Evolutionary conservation across 345 rosid species (phyloP), one percentile per base, ranked within the genome.

Genomic region (Populus davidiana): DNA sequence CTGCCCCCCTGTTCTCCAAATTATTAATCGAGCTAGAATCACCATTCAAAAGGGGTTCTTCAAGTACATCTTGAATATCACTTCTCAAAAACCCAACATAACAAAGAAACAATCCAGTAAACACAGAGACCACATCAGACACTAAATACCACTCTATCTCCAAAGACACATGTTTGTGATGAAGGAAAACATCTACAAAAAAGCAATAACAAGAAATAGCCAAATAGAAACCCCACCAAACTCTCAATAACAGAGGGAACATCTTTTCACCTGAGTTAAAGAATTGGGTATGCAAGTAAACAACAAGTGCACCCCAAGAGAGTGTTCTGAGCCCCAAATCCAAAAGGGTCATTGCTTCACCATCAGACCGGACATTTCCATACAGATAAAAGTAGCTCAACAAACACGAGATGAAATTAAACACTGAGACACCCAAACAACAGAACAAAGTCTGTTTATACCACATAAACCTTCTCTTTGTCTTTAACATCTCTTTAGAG

Each of bases 171-270:
- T 82, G 86, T 63, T 43, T 83, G 50, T 71, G 72, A 78, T 74
- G 79, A 56, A 85, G 73, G 83, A 89, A 71, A 75, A 86, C 8
- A 78, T 89, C 94, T 69, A 88, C 69, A 75, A 87, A 87, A 72
- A 91, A 84, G 72, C 85, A 83, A 86, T 83, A 94, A 86, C 88
- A 87, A 67, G 94, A 89, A 79, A 91, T 76, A 71, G 82, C 61
- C 21, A 85, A 77, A 77, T 83, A 91, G 74, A 90, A 86, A 20
- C 82, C 91, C 91, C 91, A 89, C 97, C 96, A 94, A 70, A 89
- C 67, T 79, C 93, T 87, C 78, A 94, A 83, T 11, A 86, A 71
- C 69, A 88, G 43, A 6, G 90, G 91, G 54, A 90, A 85, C 74
- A 77, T 86, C 29, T 65, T 54, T 62, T 73, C 85, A 25, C 72